Conservation (phyloP, 352 stramenopile species). For the Phytophthora pseudosyringae region DNA sequence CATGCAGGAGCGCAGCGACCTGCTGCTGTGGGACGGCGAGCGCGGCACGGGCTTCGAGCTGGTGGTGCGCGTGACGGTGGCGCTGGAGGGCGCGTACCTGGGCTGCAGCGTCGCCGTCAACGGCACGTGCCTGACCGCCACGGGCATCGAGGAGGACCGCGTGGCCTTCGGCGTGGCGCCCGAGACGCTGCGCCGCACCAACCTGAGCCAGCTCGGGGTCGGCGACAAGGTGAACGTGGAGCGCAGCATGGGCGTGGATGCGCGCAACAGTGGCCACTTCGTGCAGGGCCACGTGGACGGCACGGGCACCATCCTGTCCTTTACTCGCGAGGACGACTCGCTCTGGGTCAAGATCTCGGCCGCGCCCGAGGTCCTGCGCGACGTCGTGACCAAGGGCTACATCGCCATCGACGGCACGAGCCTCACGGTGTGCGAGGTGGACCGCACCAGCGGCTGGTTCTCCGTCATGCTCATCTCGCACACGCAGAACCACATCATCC, state of each 20-base stretch:
- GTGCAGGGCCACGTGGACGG: constrained; percentile 99
- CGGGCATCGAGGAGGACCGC: constrained; percentile 81
- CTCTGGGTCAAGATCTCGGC: constrained; percentile 95
- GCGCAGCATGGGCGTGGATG: constrained; percentile 87
- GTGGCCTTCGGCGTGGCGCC: constrained; percentile 96
- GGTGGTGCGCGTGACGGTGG: constrained; percentile 75
- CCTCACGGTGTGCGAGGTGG: constrained; percentile 96
- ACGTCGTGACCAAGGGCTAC: constrained; percentile 95
- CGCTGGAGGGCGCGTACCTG: constrained; percentile 87
- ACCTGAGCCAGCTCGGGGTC: constrained; percentile 72
- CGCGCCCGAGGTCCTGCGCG: constrained; percentile 85
- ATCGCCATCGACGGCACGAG: constrained; percentile 98
- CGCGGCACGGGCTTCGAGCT: constrained; percentile 92
- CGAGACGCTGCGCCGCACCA: constrained; percentile 95
- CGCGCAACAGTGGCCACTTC: constrained; percentile 98
- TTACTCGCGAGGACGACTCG: constrained; percentile 94
- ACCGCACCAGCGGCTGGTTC: constrained; percentile 92
- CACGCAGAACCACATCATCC: constrained; percentile 97
- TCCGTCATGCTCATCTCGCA: constrained; percentile 99
- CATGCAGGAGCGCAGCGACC: constrained; percentile 91
- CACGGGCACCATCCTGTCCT: constrained; percentile 90
- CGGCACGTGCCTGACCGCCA: constrained; percentile 98
- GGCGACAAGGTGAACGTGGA: constrained; percentile 96
- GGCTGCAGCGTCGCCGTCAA: constrained; percentile 98
- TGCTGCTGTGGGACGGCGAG: constrained; percentile 96